These are phyloP conservation scores for Meyerozyma athensensis DNA, from an alignment of 1,139 yeast species.

Conservation along the genomic window DNA sequence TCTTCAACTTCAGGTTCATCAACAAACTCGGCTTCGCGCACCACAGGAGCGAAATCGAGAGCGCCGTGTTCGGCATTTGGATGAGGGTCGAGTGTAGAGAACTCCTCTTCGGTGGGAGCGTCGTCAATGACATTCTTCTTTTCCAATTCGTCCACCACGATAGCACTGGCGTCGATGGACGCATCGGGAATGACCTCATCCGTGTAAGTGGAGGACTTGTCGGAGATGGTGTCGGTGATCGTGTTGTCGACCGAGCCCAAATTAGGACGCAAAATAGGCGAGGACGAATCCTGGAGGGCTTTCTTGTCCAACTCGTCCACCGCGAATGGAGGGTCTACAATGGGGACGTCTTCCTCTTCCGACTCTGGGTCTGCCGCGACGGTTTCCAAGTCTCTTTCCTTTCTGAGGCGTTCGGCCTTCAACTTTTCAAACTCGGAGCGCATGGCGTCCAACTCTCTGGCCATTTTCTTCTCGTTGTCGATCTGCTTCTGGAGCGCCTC, in stretches of 20 bases:
- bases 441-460: slow-evolving; percentile 26
- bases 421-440: slow-evolving; percentile 29
- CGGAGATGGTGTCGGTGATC: slow-evolving; percentile 8
- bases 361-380: slow-evolving; percentile 5
- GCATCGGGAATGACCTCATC: slow-evolving; percentile 6
- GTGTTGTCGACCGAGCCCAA: slow-evolving; percentile 10
- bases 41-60: not conserved
- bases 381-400: slow-evolving; percentile 12
- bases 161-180: slow-evolving; percentile 16
- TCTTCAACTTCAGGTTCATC: slow-evolving; percentile 14
- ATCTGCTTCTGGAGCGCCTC: slow-evolving; percentile 21
- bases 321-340: slow-evolving; percentile 12
- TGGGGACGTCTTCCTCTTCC: slow-evolving; percentile 17
- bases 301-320: slow-evolving; percentile 21
- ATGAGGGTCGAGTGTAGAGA: slow-evolving; percentile 9
- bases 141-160: slow-evolving; percentile 25
- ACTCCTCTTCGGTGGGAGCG: slow-evolving; percentile 7
- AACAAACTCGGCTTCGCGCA: slow-evolving; percentile 13
- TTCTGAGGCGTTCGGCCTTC: slow-evolving; percentile 16
- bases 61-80: slow-evolving; percentile 2
- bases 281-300: slow-evolving; percentile 6
- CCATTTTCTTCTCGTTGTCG: slow-evolving; percentile 27
- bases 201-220: slow-evolving; percentile 5
- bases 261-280: slow-evolving; percentile 10
- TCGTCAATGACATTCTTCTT: slow-evolving; percentile 11